phyloP scores from a whole-genome alignment of 495 filamentous ascomycete species.

The Hypoxylon perforatum region DNA sequence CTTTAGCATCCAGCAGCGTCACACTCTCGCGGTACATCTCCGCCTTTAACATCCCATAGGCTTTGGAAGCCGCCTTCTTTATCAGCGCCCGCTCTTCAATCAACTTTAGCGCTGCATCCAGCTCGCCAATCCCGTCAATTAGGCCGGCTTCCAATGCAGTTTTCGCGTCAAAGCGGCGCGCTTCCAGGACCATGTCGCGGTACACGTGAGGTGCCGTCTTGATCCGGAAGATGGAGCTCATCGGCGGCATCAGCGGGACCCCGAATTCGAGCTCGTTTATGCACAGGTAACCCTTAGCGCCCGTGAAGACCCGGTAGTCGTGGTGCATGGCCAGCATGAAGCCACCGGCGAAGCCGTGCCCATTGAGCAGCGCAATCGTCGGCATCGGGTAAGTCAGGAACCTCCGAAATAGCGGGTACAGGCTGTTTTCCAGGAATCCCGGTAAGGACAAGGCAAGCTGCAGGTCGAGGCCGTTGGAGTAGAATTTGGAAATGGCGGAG shows the following conservation, averaged over 20 bases:
- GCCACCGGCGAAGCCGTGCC: conserved; percentile 84
- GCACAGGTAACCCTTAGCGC: conserved; percentile 73
- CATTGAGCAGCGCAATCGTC: conserved; percentile 79
- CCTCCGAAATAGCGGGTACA: conserved; percentile 69
- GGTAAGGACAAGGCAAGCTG: conserved; percentile 61
- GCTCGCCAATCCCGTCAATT: conserved; percentile 73
- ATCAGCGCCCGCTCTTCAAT: conserved; percentile 65
- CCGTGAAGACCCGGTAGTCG: conserved; percentile 82
- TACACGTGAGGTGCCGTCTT: conserved; percentile 70
- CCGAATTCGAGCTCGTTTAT: conserved; percentile 84
- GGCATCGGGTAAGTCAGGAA: conserved; percentile 84
- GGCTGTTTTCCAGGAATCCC: conserved; percentile 63
- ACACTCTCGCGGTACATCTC: conserved; percentile 78
- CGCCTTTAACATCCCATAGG: conserved; percentile 74
- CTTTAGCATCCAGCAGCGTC: conserved; percentile 60
- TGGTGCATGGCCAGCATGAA: conserved; percentile 86
- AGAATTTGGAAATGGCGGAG: conserved; percentile 79
- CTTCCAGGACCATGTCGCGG: conserved; percentile 71
- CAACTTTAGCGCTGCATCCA: conserved; percentile 68
- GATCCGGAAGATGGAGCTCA: conserved; percentile 77
- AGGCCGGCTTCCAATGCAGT: conserved; percentile 72
- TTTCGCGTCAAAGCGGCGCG: conserved; percentile 68
- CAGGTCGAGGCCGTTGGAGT: conserved; percentile 81
- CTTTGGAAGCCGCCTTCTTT: conserved; percentile 67
- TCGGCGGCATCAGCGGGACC: conserved; percentile 73